Base-by-base conservation (phyloP, 371 early-diverging fungal species). In the Paramicrosporidium saccamoebae region DNA sequence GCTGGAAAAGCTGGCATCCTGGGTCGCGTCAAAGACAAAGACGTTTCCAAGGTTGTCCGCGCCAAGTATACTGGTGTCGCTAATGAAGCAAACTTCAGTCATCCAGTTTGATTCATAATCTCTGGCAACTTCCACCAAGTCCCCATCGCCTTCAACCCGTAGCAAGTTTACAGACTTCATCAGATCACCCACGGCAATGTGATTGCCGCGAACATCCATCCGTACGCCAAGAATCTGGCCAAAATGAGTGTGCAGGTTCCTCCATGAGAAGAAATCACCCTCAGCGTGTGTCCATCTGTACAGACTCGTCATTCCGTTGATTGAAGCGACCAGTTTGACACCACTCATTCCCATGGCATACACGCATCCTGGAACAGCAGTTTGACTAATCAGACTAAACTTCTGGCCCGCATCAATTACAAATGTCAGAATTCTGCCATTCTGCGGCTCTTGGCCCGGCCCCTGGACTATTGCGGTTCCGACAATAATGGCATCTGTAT, bases 161-260 rank as follows among this genome's bases (percentile, higher is more conserved):
- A 69, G 37, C 7, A 77, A 26, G 1, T 64, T 42, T 10, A 68
- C 53, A 0, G 75, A 74, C 17, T 59, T 52, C 50, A 81, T 59
- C 28, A 84, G 20, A 37, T 88, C 90, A n/a, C 73, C 84, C 2
- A 78, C 68, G 0, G 66, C 36, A 13, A 82, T 32, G 16, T 49
- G 47, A 27, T 73, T 60, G 7, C 64, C 73, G 5, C 36, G 37
- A 0, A 48, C 46, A 7, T 65, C 55, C 20, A 75, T 21, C 3
- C 39, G 35, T 6, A 69, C 28, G 1, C 54, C 44, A 6, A 58
- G 15, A 2, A 58, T 48, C 29, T 67, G 59, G 7, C 61, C 57
- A 23, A 48, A 49, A 10, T 58, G 35, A 17, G 44, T 21, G 36
- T 42, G 31, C 21, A 41, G 16, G 16, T 38, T 19, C 22, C 31